Conservation (phyloP, 768 basidiomycete species). For the Lenzites betulinus region DNA sequence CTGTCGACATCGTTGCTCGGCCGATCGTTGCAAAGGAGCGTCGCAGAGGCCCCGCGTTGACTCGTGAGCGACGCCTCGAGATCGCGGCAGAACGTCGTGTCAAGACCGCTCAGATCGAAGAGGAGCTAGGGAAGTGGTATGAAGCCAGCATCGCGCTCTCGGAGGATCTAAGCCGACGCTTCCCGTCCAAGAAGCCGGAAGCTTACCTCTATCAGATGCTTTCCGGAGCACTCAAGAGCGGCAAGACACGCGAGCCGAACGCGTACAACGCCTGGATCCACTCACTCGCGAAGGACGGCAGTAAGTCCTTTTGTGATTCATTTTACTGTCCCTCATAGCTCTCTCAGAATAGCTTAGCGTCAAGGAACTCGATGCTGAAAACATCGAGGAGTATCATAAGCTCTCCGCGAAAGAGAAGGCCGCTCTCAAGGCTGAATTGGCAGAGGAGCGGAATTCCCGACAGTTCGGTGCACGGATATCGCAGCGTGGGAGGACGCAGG, state of each 20-base stretch:
- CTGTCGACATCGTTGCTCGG: too few relatives aligned
- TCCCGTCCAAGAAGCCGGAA: neutral
- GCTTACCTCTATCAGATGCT: neutral
- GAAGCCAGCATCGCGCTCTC: neutral
- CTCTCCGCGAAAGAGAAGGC: neutral
- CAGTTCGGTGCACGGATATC: neutral
- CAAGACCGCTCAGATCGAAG: too few relatives aligned
- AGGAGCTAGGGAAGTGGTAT: neutral
- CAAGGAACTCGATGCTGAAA: neutral
- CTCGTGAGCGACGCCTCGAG: too few relatives aligned
- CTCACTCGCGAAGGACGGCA: neutral
- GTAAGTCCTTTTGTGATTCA: neutral
- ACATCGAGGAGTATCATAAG: neutral
- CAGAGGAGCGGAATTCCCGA: neutral
- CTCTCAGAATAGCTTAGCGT: too few relatives aligned
- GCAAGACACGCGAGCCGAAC: neutral
- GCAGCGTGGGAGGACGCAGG: neutral
- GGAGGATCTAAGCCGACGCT: neutral
- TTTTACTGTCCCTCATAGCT: neutral
- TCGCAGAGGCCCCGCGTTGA: too few relatives aligned
- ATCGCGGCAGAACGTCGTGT: too few relatives aligned
- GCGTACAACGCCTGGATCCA: neutral
- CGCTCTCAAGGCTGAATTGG: neutral
- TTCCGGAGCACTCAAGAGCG: neutral
- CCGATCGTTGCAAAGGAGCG: too few relatives aligned